Evolutionary conservation across 1,139 yeast genomes (phyloP).

Genomic region (Taphrina sp.): DNA sequence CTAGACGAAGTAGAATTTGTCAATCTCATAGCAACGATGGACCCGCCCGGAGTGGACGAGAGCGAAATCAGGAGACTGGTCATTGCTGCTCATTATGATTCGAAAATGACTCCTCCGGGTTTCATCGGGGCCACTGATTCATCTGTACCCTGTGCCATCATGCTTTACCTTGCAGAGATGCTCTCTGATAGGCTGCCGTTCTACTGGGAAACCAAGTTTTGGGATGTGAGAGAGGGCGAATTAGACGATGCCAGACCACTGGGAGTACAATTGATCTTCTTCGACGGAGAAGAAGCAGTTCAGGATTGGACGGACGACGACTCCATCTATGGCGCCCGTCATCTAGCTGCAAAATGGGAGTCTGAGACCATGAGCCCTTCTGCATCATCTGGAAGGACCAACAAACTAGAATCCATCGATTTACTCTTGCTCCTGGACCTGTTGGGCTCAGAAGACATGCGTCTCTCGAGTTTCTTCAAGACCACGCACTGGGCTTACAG

Average conservation of each 20-base stretch:
- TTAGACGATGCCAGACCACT: constrained; percentile 38
- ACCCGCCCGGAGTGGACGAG: constrained; percentile 39
- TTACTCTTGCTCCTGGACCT: constrained; percentile 53
- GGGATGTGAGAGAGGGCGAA: constrained; percentile 17
- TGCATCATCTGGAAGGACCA: constrained; percentile 34
- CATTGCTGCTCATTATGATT: constrained; percentile 58
- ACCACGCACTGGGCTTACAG: constrained; percentile 48
- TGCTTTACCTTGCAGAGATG: constrained; percentile 50
- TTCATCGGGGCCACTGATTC: constrained; percentile 61
- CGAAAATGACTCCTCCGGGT: constrained; percentile 52
- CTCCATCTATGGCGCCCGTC: constrained; percentile 57
- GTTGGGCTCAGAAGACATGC: constrained; percentile 48
- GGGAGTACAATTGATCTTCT: constrained; percentile 54
- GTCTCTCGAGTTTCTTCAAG: constrained; percentile 52
- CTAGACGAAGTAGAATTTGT: constrained; percentile 48
- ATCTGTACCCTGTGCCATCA: constrained; percentile 57
- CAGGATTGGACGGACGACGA: constrained; percentile 53
- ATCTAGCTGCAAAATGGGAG: constrained; percentile 50
- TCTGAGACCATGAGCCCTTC: constrained; percentile 35
- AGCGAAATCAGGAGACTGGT: constrained; percentile 45
- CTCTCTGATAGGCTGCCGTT: constrained; percentile 41
- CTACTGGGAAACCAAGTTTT: constrained; percentile 39
- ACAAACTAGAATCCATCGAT: constrained; percentile 45
- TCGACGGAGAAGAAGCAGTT: constrained; percentile 62
- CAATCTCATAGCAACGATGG: constrained; percentile 48